A percentile compares a stretch with the other conserved stretches of the same genome.
Conservation (phyloP, 805 yeast genomes). For the Starmerella bacillaris region DNA sequence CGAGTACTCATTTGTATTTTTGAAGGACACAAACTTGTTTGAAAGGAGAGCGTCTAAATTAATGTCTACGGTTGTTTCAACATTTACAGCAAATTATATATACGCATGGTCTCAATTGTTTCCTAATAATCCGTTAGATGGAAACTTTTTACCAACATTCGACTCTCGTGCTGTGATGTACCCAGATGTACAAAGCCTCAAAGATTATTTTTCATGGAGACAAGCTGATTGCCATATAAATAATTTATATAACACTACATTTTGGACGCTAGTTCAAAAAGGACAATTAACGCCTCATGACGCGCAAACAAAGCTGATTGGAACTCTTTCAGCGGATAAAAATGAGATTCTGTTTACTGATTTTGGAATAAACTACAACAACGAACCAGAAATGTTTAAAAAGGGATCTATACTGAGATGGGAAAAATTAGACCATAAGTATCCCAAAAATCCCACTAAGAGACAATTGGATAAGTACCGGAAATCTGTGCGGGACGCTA, state of each 20-base stretch:
- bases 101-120: constrained; percentile 46
- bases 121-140: constrained; percentile 31
- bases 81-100: constrained; percentile 62
- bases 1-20: constrained; percentile 70
- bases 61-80: constrained; percentile 62
- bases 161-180: constrained; percentile 82
- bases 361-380: constrained; percentile 75
- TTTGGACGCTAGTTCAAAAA: constrained; percentile 64
- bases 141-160: constrained; percentile 57
- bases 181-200: constrained; percentile 41
- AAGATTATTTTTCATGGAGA: constrained; percentile 86
- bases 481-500: constrained; percentile 34
- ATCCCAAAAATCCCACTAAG: constrained; percentile 16
- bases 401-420: constrained; percentile 60
- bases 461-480: constrained; percentile 35
- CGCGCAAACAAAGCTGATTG: constrained; percentile 56
- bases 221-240: constrained; percentile 92
- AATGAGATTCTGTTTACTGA: constrained; percentile 66
- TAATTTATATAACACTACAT: constrained; percentile 79
- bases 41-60: constrained; percentile 73
- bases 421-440: constrained; percentile 22
- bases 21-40: constrained; percentile 45
- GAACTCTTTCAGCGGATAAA: constrained; percentile 69
- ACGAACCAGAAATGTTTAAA: constrained; percentile 71
- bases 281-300: constrained; percentile 59